Evolutionary conservation across 2,329 filamentous ascomycete genomes (phyloP), one percentile per base, ranked within the genome.

Genomic region (Neophaeococcomyces mojaviensis): DNA sequence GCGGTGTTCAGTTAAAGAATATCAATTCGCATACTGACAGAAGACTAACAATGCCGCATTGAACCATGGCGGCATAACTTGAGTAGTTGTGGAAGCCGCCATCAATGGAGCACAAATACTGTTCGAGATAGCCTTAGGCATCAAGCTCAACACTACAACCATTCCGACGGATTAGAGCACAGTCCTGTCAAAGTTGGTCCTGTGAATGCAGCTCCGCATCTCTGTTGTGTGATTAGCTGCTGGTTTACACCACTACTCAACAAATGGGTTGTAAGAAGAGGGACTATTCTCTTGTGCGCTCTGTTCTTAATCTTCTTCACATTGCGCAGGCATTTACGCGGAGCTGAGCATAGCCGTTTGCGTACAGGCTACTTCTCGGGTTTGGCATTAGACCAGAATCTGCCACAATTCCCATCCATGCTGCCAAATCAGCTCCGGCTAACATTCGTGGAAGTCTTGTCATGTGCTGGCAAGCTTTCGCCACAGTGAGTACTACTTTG

Each of bases 381-480:
- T 54, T 70, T 1, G 67, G 64, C 0, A 68, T 70, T 39, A 68
- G 67, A 9, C 58, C 66, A 12, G 68, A 69, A 42, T 67, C 65
- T 1, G 62, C 66, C 0, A 73, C 71, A 0, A 68, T 70, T 2
- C 69, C 70, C 0, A 65, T 73, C 4, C 73, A 71, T 48, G 68
- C 68, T 0, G 69, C 70, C 3, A 70, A 73, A 50, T 70, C 66
- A 40, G 64, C 70, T 2, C 70, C 71, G 0, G 68, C 70, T 12
- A 67, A 64, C 2, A 73, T 75, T 30, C 65, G 71, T 47, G 72
- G 72, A 34, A 71, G 69, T 1, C 52, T 74, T 6, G 71, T 72
- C 3, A 74, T 73, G 70, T 70, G 69, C 65, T 74, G 71, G 71
- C 72, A 74, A 53, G 70, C 73, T 65, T 69, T 65, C 65, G 67